Base-by-base conservation (phyloP, 2,329 filamentous ascomycete genomes). In the Phoma herbarum region DNA sequence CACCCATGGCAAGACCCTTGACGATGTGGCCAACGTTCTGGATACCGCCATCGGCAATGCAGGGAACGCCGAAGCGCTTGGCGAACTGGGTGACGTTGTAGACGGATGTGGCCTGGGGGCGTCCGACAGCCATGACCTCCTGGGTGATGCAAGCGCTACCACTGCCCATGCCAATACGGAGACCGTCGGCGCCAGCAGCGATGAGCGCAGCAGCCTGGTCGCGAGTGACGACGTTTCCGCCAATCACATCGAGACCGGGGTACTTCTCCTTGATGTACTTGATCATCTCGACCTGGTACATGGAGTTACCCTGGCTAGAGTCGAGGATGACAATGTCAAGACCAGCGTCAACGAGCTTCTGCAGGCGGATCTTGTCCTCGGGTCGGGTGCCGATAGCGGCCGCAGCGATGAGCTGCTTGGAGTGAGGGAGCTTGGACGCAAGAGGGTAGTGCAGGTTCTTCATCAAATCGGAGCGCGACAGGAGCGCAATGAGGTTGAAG, bases 1-100 rank as follows among this genome's bases (percentile, higher is more conserved):
- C 95, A 69, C 95, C 95, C 64, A 99, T 88, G 45, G 95, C 90
- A 66, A 99, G 88, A 77, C 93, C 94, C 86, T 99, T 99, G 80
- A 99, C 95, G 67, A 99, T 97, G 83, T 99, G 96, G 54, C 95
- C 95, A 67, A 99, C 91, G 75, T 99, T 99, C 81, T 99, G 95
- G 69, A 99, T 91, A 81, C 95, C 95, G 71, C 95, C 95, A 72
- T 99, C 95, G 60, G 95, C 95, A 75, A 99, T 98, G 81, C 94
- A 98, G 57, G 95, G 95, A 68, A 99, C 93, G 62, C 96, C 95
- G 73, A 99, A 99, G 68, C 88, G 89, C 57, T 90, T 90, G 51
- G 95, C 94, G 73, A 99, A 99, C 52, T 87, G 84, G 73, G 91
- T 89, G 71, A 99, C 95, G 69, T 89, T 91, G 84, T 91, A 93